Evolutionary conservation across 176 grass and related monocot genomes (phyloP), one percentile per base, ranked within the genome.

Genomic region (Oryza meridionalis): DNA sequence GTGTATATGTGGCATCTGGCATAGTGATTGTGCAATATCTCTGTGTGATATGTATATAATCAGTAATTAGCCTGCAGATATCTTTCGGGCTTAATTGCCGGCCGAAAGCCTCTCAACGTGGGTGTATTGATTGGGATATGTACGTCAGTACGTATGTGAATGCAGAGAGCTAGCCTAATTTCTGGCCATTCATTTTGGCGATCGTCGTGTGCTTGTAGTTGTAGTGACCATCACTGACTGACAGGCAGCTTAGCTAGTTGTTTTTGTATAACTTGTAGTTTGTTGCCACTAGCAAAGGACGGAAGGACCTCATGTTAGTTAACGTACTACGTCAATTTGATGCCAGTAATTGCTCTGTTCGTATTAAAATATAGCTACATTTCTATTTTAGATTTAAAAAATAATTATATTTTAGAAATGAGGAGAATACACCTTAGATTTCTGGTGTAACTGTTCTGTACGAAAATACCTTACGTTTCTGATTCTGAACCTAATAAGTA

Each of bases 61-160:
- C 43, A 80, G 77, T 37, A 49, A 17, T 49, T 15, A 14, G 47
- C 24, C 27, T 35, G 64, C 43, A 80, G 77, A 19, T 80, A 80
- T 65, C 27, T 80, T 51, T 80, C 63, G 5, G 63, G 42, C 63
- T 68, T 67, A 47, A 50, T 79, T 49, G 77, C 24, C 46, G 26
- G 21, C 3, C 7, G 44, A 27, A 9, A 7, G 21, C 51, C 6
- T 55, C 17, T 55, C 38, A 77, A 43, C 76, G 24, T 78, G 76
- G 59, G 38, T 14, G 73, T 29, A 7, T 12, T 78, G 27, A 78
- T 7, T 45, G 12, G 25, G 1, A 2, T 15, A 27, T 44, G 2
- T 27, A 4, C 42, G 42, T 43, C 10, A 43, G 42, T 11, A 43
- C 9, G n/a, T 38, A 27, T 27, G 58, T 17, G 33, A 14, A 24